These are phyloP conservation scores for Shiraia bambusicola DNA, from an alignment of 2,329 filamentous ascomycete genomes.

Conservation along the genomic window DNA sequence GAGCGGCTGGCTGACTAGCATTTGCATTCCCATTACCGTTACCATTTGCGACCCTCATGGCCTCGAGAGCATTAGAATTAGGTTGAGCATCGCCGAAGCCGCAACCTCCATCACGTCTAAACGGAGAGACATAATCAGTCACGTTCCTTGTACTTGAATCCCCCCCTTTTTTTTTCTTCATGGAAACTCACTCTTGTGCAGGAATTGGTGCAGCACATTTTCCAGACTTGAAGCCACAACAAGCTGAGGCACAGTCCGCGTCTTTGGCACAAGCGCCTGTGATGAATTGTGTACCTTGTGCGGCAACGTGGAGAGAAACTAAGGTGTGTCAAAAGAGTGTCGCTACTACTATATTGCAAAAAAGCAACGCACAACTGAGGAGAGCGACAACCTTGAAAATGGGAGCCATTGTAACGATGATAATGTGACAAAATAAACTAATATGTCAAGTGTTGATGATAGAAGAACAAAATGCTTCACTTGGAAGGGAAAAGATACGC, in stretches of 20 bases:
- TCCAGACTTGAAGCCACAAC: conserved; percentile 34
- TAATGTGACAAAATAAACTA: not conserved
- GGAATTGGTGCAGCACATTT: conserved; percentile 37
- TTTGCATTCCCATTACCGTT: conserved; percentile 5
- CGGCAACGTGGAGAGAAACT: conserved; percentile 31
- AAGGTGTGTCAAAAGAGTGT: not conserved
- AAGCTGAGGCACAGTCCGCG: conserved; percentile 27
- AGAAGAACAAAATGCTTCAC: conserved; percentile 12
- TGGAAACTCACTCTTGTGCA: conserved; percentile 25
- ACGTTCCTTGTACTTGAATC: too few species aligned
- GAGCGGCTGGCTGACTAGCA: not conserved
- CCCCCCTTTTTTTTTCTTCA: too few species aligned
- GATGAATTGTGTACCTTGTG: conserved; percentile 35
- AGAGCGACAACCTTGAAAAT: conserved; percentile 29
- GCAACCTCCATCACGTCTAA: conserved; percentile 35
- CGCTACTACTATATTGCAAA: not conserved
- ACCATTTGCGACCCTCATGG: conserved; percentile 8
- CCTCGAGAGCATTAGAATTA: conserved; percentile 34
- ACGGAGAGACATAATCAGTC: too few species aligned
- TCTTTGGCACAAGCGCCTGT: conserved; percentile 31
- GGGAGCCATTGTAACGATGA: conserved; percentile 27
- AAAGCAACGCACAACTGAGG: conserved; percentile 23
- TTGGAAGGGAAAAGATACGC: conserved; percentile 16
- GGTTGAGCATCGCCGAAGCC: conserved; percentile 40
- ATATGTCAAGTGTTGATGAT: not conserved